These are phyloP conservation scores for Westerdykella aurantiaca DNA, from an alignment of 2,329 filamentous ascomycete genomes.

Conservation along the genomic window DNA sequence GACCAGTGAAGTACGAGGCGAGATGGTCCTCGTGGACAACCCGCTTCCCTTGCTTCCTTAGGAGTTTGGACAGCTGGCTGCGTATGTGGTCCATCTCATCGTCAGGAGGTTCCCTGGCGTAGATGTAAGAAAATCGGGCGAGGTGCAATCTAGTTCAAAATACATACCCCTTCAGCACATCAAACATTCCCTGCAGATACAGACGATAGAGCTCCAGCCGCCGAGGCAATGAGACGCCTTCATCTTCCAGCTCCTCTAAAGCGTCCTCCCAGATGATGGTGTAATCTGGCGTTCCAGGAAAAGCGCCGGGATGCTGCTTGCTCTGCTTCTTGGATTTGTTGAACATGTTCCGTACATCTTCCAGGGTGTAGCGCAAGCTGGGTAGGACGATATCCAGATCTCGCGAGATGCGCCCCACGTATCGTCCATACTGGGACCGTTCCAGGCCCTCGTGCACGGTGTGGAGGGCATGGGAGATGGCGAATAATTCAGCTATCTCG, in stretches of 20 bases:
- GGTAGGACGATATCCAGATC: conserved; percentile 47
- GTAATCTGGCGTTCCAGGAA: conserved; percentile 39
- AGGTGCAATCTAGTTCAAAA: conserved; percentile 1
- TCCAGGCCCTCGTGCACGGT: conserved; percentile 43
- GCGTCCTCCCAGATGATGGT: conserved; percentile 49
- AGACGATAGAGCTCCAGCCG: conserved; percentile 48
- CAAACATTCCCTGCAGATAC: conserved; percentile 43
- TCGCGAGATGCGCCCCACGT: conserved; percentile 34
- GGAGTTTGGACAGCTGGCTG: conserved; percentile 22
- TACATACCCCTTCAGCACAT: conserved; percentile 44
- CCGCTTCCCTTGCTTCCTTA: conserved; percentile 30
- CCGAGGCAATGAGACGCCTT: conserved; percentile 43
- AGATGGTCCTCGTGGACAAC: conserved; percentile 11
- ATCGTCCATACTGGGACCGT: conserved; percentile 35
- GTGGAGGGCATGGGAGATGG: conserved; percentile 48
- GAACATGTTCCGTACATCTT: conserved; percentile 43
- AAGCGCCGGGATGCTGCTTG: conserved; percentile 28
- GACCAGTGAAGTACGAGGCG: conserved; percentile 29
- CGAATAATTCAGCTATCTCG: conserved; percentile 51
- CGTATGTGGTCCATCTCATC: conserved; percentile 27
- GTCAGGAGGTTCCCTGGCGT: conserved; percentile 23
- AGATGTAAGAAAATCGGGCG: neutral
- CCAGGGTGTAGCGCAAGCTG: conserved; percentile 48
- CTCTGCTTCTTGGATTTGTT: conserved; percentile 32
- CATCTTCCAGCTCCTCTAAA: conserved; percentile 41